Evolutionary conservation across 257 asterid genomes (phyloP).

Genomic region (Capsicum baccatum): DNA sequence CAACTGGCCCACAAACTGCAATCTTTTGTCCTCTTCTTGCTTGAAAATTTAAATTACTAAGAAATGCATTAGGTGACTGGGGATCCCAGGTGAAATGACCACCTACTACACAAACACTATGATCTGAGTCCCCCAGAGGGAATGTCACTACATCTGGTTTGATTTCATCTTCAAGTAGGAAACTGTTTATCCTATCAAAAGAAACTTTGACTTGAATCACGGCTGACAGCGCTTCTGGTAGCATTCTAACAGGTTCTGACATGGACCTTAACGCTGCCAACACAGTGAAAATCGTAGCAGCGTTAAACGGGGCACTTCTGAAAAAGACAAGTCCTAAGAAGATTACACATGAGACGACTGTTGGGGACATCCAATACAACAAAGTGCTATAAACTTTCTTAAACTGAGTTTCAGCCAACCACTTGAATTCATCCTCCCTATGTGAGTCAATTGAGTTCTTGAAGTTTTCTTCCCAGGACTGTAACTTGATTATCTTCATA

Average conservation of each 20-base stretch:
- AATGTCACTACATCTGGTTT: conserved; percentile 32
- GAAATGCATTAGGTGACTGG: conserved; percentile 40
- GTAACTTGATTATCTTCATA: conserved; percentile 79
- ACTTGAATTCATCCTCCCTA: conserved; percentile 62
- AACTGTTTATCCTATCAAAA: conserved; percentile 60
- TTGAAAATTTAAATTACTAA: conserved; percentile 41
- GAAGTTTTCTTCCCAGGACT: conserved; percentile 81
- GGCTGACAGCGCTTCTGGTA: conserved; percentile 67
- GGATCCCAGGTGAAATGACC: conserved; percentile 73
- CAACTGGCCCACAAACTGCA: conserved; percentile 78
- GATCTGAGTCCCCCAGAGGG: conserved; percentile 31
- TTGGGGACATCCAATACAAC: conserved; percentile 77
- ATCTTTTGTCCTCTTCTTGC: conserved; percentile 60
- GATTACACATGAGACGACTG: conserved; percentile 61
- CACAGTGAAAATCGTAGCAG: conserved; percentile 67
- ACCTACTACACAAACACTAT: conserved; percentile 36
- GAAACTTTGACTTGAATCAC: conserved; percentile 76
- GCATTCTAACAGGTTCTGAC: conserved; percentile 65
- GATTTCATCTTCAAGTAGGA: conserved; percentile 72
- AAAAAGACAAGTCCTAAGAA: conserved; percentile 63
- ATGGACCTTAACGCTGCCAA: conserved; percentile 67
- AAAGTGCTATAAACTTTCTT: conserved; percentile 45
- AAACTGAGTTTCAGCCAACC: conserved; percentile 61
- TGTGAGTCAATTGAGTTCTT: conserved; percentile 53
- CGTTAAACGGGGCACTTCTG: conserved; percentile 61